These are phyloP conservation scores for Metarhizium sp. DNA, from an alignment of 2,329 filamentous ascomycete species.

Conservation along the genomic window DNA sequence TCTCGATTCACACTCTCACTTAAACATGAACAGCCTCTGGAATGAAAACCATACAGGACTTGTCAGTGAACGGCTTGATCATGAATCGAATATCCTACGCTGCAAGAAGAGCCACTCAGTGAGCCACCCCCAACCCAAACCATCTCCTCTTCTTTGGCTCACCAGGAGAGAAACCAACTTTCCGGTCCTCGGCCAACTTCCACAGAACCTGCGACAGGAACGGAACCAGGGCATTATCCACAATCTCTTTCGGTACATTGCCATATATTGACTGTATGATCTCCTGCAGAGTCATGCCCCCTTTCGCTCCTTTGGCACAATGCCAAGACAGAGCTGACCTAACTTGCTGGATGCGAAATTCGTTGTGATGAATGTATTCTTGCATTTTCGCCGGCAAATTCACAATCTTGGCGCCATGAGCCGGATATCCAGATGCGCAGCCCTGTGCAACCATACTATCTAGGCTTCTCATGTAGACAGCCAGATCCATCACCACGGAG, in stretches of 20 bases:
- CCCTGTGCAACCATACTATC: conserved; percentile 40
- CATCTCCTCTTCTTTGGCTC: neutral
- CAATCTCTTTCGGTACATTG: neutral
- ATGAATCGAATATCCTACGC: too few species aligned
- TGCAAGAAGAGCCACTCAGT: neutral
- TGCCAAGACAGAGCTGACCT: too few species aligned
- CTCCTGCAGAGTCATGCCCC: neutral
- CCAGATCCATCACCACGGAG: conserved; percentile 61
- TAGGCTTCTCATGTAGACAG: conserved; percentile 51
- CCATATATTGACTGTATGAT: neutral
- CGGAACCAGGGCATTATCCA: neutral
- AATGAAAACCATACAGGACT: too few species aligned
- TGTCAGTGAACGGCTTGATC: too few species aligned
- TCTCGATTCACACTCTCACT: too few species aligned
- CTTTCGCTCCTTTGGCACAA: neutral
- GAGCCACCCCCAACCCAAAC: neutral
- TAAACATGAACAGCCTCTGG: too few species aligned
- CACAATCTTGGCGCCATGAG: too few species aligned
- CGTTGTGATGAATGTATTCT: too few species aligned
- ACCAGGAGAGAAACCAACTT: neutral
- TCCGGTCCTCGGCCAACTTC: neutral
- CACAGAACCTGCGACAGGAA: neutral
- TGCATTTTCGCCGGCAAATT: too few species aligned
- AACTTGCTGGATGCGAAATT: too few species aligned
- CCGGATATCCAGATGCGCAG: too few species aligned